A percentile compares a stretch with the other conserved stretches of the same genome.
Evolutionary conservation across 2,329 filamentous ascomycete genomes (phyloP).

Genomic region (Neofusicoccum kwambonambiense): DNA sequence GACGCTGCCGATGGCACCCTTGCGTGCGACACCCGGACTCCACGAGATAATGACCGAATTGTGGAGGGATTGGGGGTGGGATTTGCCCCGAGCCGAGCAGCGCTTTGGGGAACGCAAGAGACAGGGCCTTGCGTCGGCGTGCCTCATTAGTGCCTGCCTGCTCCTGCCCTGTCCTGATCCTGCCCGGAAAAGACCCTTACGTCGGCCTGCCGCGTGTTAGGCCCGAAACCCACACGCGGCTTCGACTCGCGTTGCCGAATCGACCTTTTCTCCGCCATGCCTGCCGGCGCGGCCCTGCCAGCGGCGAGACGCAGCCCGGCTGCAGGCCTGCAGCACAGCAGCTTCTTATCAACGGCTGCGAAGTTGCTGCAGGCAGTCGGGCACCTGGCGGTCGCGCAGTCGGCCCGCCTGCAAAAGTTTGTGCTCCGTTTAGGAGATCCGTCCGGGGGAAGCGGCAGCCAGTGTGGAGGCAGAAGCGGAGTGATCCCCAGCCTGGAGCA

Average conservation of each 20-base stretch:
- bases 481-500: constrained; percentile 7
- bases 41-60: neutral
- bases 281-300: neutral
- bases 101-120: too few relatives aligned
- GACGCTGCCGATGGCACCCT: constrained; percentile 11
- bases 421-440: constrained; percentile 8
- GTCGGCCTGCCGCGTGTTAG: neutral
- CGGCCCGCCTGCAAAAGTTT: neutral
- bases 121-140: neutral
- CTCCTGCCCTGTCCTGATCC: neutral
- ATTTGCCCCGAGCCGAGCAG: neutral
- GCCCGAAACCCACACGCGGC: neutral
- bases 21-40: constrained; percentile 6
- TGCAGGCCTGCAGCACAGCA: neutral
- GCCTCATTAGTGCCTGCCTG: neutral
- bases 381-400: neutral
- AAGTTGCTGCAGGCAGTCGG: neutral
- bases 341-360: neutral
- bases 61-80: neutral
- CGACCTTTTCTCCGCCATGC: neutral
- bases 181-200: neutral
- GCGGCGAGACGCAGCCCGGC: neutral
- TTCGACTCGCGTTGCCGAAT: neutral
- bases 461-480: constrained; percentile 7
- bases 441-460: constrained; percentile 1